Evolutionary conservation across 179 eudicot genomes (phyloP).

Genomic region (Spinacia oleracea): DNA sequence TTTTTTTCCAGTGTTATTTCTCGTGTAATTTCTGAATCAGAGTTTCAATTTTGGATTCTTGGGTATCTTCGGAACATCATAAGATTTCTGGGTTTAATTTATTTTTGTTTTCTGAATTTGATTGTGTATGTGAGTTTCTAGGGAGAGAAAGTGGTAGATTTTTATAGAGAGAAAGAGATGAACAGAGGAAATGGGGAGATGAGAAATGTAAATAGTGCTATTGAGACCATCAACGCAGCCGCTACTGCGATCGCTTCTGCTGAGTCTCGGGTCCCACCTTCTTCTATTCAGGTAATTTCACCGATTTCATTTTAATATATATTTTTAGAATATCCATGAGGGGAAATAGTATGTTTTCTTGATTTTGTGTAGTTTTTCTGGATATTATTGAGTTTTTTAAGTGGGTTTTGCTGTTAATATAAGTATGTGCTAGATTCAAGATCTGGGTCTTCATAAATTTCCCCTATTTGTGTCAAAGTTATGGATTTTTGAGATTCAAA

Average conservation of each 20-base stretch:
- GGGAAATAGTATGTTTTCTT: conserved; percentile 3
- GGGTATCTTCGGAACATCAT: conserved; percentile 19
- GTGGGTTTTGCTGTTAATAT: conserved; percentile 23
- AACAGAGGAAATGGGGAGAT: conserved; percentile 50
- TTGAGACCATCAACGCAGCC: conserved; percentile 86
- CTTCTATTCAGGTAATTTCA: conserved; percentile 55
- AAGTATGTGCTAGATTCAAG: background rate
- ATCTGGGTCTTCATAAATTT: background rate
- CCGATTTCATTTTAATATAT: background rate
- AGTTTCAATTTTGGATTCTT: conserved; percentile 23
- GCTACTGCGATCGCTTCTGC: conserved; percentile 86
- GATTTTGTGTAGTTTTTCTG: conserved; percentile 11
- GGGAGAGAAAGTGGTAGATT: background rate
- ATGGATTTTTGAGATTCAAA: background rate
- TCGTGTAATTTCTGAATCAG: conserved; percentile 9
- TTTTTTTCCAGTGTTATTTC: too few relatives aligned
- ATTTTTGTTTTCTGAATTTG: background rate
- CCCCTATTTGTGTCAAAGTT: background rate
- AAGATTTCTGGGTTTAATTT: background rate
- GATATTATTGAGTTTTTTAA: conserved; percentile 16
- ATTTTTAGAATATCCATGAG: conserved; percentile 10
- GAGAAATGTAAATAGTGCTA: conserved; percentile 57
- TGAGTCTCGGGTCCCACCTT: conserved; percentile 64
- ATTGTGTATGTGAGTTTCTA: conserved; percentile 13
- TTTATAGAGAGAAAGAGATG: conserved; percentile 22